These are phyloP conservation scores for Talaromyces thailandensis DNA, from an alignment of 495 filamentous ascomycete genomes.

Conservation along the genomic window DNA sequence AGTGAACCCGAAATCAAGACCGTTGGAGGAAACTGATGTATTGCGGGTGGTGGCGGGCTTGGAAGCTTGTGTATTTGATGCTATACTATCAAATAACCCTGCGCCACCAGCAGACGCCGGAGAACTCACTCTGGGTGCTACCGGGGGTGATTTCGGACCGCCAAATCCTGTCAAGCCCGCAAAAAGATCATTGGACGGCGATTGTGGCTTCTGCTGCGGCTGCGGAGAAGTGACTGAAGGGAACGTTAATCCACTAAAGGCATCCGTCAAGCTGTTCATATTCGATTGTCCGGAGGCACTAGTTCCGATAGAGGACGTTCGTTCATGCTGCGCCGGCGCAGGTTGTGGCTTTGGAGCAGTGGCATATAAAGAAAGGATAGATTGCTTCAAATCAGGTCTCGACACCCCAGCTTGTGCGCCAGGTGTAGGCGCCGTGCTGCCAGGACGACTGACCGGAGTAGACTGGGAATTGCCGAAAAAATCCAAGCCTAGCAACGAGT, in stretches of 20 bases:
- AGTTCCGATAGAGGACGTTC: slow-evolving; percentile 57
- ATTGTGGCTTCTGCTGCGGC: slow-evolving; percentile 33
- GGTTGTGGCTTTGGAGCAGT: slow-evolving; percentile 64
- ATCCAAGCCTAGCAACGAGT: slow-evolving; percentile 87
- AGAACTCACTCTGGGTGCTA: slow-evolving; percentile 43
- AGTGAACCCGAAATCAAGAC: slow-evolving; percentile 45
- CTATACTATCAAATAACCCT: slow-evolving; percentile 71
- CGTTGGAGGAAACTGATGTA: slow-evolving; percentile 37
- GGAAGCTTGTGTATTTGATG: slow-evolving; percentile 41
- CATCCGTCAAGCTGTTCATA: slow-evolving; percentile 73
- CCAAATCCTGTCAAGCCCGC: slow-evolving; percentile 58
- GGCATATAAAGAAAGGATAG: slow-evolving; percentile 90
- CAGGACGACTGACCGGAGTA: slow-evolving; percentile 56
- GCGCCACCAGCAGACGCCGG: slow-evolving; percentile 53
- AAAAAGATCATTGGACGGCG: slow-evolving; percentile 61
- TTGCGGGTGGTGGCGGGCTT: slow-evolving; percentile 30
- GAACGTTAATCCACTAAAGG: slow-evolving; percentile 79
- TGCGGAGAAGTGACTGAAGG: slow-evolving; percentile 45
- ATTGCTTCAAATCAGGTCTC: slow-evolving; percentile 90
- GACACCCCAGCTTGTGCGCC: slow-evolving; percentile 53
- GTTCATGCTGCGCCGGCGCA: slow-evolving; percentile 44
- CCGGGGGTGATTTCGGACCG: slow-evolving; percentile 43
- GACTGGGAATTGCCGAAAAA: slow-evolving; percentile 71
- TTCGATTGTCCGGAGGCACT: slow-evolving; percentile 53
- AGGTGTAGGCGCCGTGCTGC: slow-evolving; percentile 58